Evolutionary conservation across 148 eudicot genomes (phyloP), one percentile per base, ranked within the genome.

Genomic region (Heliamphora exappendiculata): DNA sequence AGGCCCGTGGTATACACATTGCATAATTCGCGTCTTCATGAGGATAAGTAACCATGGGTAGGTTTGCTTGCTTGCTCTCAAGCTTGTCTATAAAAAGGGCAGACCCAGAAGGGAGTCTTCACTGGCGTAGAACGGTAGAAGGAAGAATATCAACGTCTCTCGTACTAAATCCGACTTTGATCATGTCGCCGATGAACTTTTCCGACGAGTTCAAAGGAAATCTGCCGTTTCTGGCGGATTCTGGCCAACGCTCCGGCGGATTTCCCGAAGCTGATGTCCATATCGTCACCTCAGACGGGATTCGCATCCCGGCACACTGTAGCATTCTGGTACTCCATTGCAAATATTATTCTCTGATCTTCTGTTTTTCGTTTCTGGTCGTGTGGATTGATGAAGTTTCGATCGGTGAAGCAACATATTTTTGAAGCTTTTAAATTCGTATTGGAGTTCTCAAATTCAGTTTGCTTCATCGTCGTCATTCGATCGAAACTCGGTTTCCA

Each of bases 281-380:
- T 0, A 76, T 93, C 42, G 51, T 89, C 73, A 84, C 93, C 49
- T 91, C 98, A 75, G 88, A 72, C 37, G 93, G 93, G 5, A 58
- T 70, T 2, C 87, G 84, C 75, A 89, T 93, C 45, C 91, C 91
- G 3, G 93, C 87, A 29, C 96, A 91, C 81, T 78, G 92, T 33
- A 84, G 81, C 77, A 80, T 88, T 66, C 85, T 93, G 91, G 98
- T 93, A 85, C 4, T 24, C 4, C 17, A 31, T 53, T 72, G 1
- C 12, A 70, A 14, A 28, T 44, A 0, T 29, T 44, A 0, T 29
- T 47, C 57, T 45, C 39, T 44, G 5, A 22, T 63, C 29, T 28
- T 51, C 9, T 14, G 44, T 59, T 0, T n/a, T 58, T 28, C 16
- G 12, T 74, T 10, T 54, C 28, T 8, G n/a, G n/a, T 55, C 26